A percentile compares a stretch with the other conserved stretches of the same genome.
Evolutionary conservation across 2,329 filamentous ascomycete species (phyloP).

Genomic region (Botrytis porri): DNA sequence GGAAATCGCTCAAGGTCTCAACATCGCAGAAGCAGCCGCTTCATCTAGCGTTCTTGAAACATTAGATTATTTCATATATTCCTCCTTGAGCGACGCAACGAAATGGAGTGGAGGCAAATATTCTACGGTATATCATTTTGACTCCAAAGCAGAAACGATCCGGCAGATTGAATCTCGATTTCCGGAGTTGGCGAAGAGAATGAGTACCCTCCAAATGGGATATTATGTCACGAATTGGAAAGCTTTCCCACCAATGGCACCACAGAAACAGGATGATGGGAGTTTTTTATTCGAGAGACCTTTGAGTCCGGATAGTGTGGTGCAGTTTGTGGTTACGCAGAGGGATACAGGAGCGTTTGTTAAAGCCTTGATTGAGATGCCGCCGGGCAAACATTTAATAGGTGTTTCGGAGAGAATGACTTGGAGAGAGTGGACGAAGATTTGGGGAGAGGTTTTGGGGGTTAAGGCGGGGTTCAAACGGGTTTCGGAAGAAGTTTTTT

Average conservation of each 20-base stretch:
- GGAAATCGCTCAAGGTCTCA: neutral
- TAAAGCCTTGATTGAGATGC: neutral
- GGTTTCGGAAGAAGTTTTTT: neutral
- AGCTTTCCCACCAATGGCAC: neutral
- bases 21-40: neutral
- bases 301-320: neutral
- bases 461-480: neutral
- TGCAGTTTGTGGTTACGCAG: neutral
- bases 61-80: neutral
- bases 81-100: neutral
- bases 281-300: neutral
- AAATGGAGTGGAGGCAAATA: neutral
- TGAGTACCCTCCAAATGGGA: neutral
- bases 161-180: neutral
- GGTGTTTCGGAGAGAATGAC: neutral
- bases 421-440: neutral
- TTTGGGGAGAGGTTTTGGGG: neutral
- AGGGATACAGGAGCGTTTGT: neutral
- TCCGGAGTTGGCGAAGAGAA: neutral
- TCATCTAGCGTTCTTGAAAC: neutral
- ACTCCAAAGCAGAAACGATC: neutral
- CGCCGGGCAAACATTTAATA: neutral
- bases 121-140: neutral
- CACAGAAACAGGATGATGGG: neutral
- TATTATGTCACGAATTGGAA: neutral